These are phyloP conservation scores for Pleoardoris graminearum DNA, from an alignment of 2,329 filamentous ascomycete genomes.

Conservation along the genomic window DNA sequence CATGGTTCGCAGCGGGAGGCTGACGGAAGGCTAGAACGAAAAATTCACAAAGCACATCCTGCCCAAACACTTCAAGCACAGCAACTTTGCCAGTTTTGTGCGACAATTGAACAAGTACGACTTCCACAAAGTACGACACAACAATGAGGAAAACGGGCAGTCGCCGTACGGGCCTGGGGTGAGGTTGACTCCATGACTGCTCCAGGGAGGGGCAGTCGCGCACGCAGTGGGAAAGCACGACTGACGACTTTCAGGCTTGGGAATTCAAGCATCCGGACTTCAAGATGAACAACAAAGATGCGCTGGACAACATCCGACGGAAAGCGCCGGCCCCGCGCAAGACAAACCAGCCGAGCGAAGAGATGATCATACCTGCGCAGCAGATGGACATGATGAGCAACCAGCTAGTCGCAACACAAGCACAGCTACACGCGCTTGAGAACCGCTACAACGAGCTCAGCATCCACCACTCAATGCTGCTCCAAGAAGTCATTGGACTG, in stretches of 20 bases:
- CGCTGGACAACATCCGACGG: conserved; percentile 90
- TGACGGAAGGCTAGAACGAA: conserved; percentile 69
- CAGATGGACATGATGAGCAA: conserved; percentile 89
- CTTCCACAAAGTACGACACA: conserved; percentile 95
- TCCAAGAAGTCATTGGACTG: conserved; percentile 66
- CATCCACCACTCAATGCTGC: conserved; percentile 65
- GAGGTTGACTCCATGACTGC: conserved; percentile 31
- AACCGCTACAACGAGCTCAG: conserved; percentile 80
- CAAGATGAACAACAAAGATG: conserved; percentile 92
- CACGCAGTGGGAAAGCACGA: neutral
- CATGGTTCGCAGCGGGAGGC: conserved; percentile 1
- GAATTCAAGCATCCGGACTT: conserved; percentile 99
- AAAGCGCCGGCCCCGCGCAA: conserved; percentile 94
- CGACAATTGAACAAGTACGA: conserved; percentile 96
- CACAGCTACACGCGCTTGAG: conserved; percentile 86
- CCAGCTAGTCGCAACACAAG: conserved; percentile 85
- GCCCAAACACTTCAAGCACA: conserved; percentile 98
- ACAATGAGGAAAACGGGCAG: conserved; percentile 82
- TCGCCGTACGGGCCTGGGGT: conserved; percentile 82
- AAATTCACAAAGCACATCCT: conserved; percentile 97
- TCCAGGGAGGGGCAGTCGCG: neutral
- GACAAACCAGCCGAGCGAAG: conserved; percentile 58
- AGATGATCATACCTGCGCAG: conserved; percentile 77
- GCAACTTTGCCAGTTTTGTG: conserved; percentile 96
- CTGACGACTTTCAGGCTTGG: conserved; percentile 66